Percentiles rank a stretch among this genome's conserved stretches.
Evolutionary conservation across 1,284 basidiomycete genomes (phyloP).

Genomic region (Moesziomyces antarcticus): DNA sequence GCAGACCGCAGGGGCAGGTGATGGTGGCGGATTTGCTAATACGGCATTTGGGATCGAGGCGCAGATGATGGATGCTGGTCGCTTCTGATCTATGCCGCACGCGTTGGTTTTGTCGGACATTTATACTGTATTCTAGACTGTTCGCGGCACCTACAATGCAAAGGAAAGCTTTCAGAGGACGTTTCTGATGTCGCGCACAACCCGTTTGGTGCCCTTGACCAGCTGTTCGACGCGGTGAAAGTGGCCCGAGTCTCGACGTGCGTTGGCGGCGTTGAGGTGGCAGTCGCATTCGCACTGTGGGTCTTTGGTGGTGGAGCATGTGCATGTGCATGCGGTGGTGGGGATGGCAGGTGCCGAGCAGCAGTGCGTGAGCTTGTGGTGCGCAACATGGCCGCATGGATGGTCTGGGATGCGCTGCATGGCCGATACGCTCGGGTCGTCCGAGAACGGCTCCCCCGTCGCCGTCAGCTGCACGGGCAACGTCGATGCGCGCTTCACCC

Average conservation of each 20-base stretch:
- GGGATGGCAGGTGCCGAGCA: constrained; percentile 24
- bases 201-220: constrained; percentile 39
- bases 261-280: constrained; percentile 5
- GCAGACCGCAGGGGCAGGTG: neutral
- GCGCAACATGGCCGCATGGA: constrained; percentile 11
- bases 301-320: neutral
- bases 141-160: neutral
- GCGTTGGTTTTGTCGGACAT: neutral
- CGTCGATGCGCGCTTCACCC: constrained; percentile 6
- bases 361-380: constrained; percentile 12
- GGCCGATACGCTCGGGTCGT: constrained; percentile 35
- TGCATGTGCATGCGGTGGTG: constrained; percentile 10
- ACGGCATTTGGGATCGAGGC: constrained; percentile 40
- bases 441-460: constrained; percentile 28
- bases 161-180: constrained; percentile 17
- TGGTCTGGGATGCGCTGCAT: constrained; percentile 48
- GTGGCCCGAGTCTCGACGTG: constrained; percentile 21
- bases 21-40: constrained; percentile 23
- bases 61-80: constrained; percentile 49
- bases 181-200: constrained; percentile 43
- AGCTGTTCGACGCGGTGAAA: constrained; percentile 45
- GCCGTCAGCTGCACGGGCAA: constrained; percentile 28
- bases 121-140: neutral
- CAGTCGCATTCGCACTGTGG: constrained; percentile 12
- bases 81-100: constrained; percentile 17